Percentiles rank a stretch among this genome's conserved stretches.
Conservation (phyloP, 371 early-diverging fungal species). For the Cokeromyces recurvatus region DNA sequence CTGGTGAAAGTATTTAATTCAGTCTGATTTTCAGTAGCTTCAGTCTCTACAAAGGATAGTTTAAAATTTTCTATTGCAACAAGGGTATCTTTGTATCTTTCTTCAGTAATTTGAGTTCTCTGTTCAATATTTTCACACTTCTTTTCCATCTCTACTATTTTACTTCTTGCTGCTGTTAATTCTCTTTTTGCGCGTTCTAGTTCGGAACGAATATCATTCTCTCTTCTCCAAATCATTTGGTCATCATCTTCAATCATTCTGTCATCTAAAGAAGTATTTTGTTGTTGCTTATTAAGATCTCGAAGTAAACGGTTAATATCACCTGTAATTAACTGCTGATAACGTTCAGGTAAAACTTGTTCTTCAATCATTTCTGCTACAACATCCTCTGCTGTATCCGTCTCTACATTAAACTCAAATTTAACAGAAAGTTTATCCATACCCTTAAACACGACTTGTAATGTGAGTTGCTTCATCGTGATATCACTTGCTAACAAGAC, state of each 20-base stretch:
- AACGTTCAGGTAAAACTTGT: constrained; percentile 70
- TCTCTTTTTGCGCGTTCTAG: constrained; percentile 32
- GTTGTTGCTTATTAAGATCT: constrained; percentile 57
- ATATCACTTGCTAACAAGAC: constrained; percentile 59
- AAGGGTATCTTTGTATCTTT: constrained; percentile 35
- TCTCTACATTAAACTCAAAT: constrained; percentile 86
- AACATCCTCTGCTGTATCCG: constrained; percentile 90
- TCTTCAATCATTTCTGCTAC: constrained; percentile 92
- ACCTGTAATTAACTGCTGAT: constrained; percentile 76
- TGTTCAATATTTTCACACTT: constrained; percentile 29
- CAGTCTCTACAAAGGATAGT: not conserved
- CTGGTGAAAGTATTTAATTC: too few relatives aligned
- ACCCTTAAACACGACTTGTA: constrained; percentile 84
- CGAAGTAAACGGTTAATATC: constrained; percentile 85
- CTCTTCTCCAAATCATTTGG: constrained; percentile 42
- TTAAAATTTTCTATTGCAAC: constrained; percentile 22
- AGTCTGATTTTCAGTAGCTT: too few relatives aligned
- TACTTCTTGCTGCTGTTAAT: constrained; percentile 20
- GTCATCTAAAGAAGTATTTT: constrained; percentile 15
- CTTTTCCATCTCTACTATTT: constrained; percentile 28
- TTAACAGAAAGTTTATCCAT: constrained; percentile 82
- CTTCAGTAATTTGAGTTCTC: constrained; percentile 27
- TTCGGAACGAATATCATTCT: constrained; percentile 42
- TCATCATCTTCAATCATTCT: constrained; percentile 36
- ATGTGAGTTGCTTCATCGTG: constrained; percentile 64